Evolutionary conservation across 768 basidiomycete genomes (phyloP), one percentile per base, ranked within the genome.

Genomic region (Coprinellus aureogranulatus): DNA sequence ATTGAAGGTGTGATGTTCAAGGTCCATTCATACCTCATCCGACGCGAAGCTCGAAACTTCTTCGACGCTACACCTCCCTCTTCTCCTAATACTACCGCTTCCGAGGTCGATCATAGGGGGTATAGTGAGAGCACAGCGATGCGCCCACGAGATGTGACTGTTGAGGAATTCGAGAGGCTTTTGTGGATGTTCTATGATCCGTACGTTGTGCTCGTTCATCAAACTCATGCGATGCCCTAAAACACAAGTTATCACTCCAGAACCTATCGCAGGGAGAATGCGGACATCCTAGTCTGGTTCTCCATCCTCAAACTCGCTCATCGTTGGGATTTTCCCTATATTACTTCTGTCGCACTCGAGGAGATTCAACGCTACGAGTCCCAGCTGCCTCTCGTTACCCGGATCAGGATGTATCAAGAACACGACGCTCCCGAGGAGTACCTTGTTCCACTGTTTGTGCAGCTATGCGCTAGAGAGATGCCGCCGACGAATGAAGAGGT

Each of bases 401-500:
- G 66, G 0, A 81, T 90, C 41, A 69, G 74, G 0, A 69, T 84
- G 0, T 89, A 89, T 57, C 80, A 83, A 55, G 63, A 74, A 12
- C 80, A 82, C 66, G 64, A 75, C 0, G 74, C 88, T 48, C 75
- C 83, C 61, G 66, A 67, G 3, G 67, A 73, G 2, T 71, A 83
- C 28, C 72, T 89, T 3, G 67, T 83, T 11, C 81, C 82, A 0
- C 77, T 85, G 0, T 90, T 87, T 54, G 72, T 78, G 0, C 68
- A 77, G 0, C 73, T 91, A 0, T 83, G 83, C 49, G 69, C 71
- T 5, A 79, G 86, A 9, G 73, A 76, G 1, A 77, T 74, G 0
- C 77, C 84, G 0, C 73, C 88, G 4, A 75, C 76, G 0, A 65
- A 83, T 4, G 76, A 80, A 5, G 91, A 91, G 55, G 82, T 80